Evolutionary conservation across 192 early-diverging fungal genomes (phyloP), one percentile per base, ranked within the genome.

Genomic region (Coemansia sp.): DNA sequence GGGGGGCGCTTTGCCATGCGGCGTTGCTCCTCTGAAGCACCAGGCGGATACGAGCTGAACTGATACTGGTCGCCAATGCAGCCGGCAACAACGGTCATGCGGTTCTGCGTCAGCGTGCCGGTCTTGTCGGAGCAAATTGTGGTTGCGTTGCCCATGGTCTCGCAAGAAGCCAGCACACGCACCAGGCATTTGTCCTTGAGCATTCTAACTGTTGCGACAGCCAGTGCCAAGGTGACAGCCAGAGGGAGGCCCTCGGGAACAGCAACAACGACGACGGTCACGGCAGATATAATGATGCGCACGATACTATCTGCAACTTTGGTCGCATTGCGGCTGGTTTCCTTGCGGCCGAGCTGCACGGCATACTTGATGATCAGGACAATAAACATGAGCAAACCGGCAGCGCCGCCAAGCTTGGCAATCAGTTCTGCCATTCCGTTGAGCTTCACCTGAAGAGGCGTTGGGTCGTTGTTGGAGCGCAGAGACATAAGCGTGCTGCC

Each of bases 61-160:
- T 87, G 86, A 63, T 90, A 92, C 32, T 86, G 85, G 48, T 89
- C 79, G 36, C 92, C 91, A 36, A 97, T 70, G 42, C 87, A 86
- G 42, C 95, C 95, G 13, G 89, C 85, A 29, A 95, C 94, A n/a
- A 98, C 93, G 3, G 93, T 93, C 97, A 99, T 99, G 59, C 87
- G 84, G 85, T 99, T 99, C 65, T 95, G 92, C 3, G 97, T 99
- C 41, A 98, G 81, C 9, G 97, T 99, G 23, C 97, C 97, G 0
- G 97, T 99, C 76, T 99, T 99, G 83, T 99, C 97, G 17, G 94
- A 95, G 79, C 97, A 99, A 23, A 99, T 88, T 1, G 96, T 97
- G 10, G 95, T 99, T 10, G 97, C 97, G 68, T 95, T 96, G 56
- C 91, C 91, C 97, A 99, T 99, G 23, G 96, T 98, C 75, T 99